Evolutionary conservation across 768 basidiomycete species (phyloP).

Genomic region (Mycena kentingensis): DNA sequence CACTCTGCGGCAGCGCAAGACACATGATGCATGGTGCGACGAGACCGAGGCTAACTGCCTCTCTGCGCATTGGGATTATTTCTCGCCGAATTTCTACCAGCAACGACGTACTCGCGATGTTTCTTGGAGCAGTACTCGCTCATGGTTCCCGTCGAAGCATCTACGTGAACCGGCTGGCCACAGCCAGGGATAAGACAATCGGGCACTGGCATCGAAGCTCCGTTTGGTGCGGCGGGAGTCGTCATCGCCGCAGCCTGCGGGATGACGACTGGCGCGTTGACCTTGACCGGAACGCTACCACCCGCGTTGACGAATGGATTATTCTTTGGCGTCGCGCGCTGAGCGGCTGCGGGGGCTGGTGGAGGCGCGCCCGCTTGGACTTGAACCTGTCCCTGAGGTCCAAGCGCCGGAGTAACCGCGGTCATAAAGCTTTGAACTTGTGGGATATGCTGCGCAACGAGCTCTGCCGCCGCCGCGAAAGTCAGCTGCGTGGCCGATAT

Average conservation of each 20-base stretch:
- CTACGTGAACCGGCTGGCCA: constrained; percentile 56
- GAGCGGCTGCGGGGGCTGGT: constrained; percentile 1
- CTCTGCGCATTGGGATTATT: constrained; percentile 38
- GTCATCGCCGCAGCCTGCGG: constrained; percentile 24
- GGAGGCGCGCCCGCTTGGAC: not conserved
- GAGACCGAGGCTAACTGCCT: constrained; percentile 56
- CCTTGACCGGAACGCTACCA: not conserved
- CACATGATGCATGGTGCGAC: constrained; percentile 66
- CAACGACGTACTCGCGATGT: constrained; percentile 61
- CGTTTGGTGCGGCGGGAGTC: constrained; percentile 35
- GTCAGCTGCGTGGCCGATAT: not conserved
- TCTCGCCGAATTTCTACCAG: constrained; percentile 11
- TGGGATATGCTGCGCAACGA: constrained; percentile 50
- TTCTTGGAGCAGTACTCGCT: constrained; percentile 61
- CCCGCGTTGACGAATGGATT: constrained; percentile 21
- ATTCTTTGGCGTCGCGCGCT: constrained; percentile 13
- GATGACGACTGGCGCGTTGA: not conserved
- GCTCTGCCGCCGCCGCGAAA: constrained; percentile 31
- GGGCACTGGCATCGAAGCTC: constrained; percentile 38
- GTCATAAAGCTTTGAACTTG: constrained; percentile 44
- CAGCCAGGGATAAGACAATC: constrained; percentile 60
- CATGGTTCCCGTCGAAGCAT: constrained; percentile 46
- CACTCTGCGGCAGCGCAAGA: constrained; percentile 57
- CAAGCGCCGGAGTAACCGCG: constrained; percentile 10
- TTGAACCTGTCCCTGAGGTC: not conserved